These are phyloP conservation scores for Claviceps quebecensis DNA, from an alignment of 2,329 filamentous ascomycete genomes.

Conservation along the genomic window DNA sequence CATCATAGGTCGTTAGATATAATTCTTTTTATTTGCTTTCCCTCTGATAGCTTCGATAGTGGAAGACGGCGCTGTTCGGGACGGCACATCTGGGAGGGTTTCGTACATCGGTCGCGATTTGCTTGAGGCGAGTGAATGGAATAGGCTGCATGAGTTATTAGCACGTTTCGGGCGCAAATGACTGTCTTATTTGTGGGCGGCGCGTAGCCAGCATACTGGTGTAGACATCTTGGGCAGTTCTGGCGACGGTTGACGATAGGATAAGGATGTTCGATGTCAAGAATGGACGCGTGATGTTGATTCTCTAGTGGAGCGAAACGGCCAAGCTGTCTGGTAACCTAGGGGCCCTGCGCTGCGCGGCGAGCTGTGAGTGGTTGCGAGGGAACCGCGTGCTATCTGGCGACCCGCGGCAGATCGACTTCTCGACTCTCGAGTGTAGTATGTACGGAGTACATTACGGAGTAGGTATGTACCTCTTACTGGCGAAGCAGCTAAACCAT, in stretches of 20 bases:
- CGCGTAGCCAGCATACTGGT: conserved; percentile 16
- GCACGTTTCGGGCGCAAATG: not conserved
- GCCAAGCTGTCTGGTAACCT: no score
- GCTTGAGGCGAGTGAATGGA: conserved; percentile 60
- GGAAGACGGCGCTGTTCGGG: not conserved
- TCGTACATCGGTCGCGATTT: conserved; percentile 73
- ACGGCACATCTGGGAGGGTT: not conserved
- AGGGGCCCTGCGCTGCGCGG: not conserved
- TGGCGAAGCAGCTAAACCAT: no score
- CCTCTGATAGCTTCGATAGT: not conserved
- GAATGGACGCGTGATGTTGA: not conserved
- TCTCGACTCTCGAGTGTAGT: no score
- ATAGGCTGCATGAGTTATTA: conserved; percentile 44
- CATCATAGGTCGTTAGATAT: conserved; percentile 1
- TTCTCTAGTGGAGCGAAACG: not conserved
- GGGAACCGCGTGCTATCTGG: not conserved
- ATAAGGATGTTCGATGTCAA: conserved; percentile 3
- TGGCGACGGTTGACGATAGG: not conserved
- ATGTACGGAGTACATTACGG: no score
- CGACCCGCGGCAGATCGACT: no score
- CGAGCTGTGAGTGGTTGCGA: not conserved
- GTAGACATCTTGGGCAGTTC: conserved; percentile 22
- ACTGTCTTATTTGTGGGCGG: not conserved
- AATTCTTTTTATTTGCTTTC: not conserved
- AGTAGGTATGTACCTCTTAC: no score